Evolutionary conservation across 441 rosid genomes (phyloP).

Genomic region (Bruguiera hainesii): DNA sequence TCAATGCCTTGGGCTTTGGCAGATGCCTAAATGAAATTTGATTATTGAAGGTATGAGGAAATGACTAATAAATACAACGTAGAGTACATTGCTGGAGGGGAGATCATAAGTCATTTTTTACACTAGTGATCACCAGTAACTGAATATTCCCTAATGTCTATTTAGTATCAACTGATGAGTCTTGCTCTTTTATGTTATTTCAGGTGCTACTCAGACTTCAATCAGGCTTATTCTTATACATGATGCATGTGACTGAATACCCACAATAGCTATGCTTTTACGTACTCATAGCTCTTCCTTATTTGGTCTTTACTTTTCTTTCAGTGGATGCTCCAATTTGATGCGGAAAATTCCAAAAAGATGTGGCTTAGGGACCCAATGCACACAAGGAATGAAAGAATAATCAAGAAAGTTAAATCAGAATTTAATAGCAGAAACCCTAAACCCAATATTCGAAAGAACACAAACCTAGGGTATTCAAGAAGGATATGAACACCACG

Average conservation of each 20-base stretch:
- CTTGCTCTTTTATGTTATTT: conserved; percentile 6
- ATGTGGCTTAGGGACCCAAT: too few relatives aligned
- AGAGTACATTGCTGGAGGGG: conserved; percentile 97
- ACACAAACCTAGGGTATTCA: too few relatives aligned
- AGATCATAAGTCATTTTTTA: background rate
- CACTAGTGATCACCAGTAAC: too few relatives aligned
- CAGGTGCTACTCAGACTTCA: conserved; percentile 77
- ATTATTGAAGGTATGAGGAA: conserved; percentile 67
- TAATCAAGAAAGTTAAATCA: too few relatives aligned
- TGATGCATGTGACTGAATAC: background rate
- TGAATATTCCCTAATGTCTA: background rate
- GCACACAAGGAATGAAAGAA: too few relatives aligned
- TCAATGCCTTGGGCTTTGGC: too few relatives aligned
- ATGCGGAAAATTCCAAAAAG: too few relatives aligned
- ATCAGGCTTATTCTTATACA: conserved; percentile 49
- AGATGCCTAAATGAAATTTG: too few relatives aligned
- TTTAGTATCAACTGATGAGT: conserved; percentile 9
- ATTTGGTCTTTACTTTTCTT: conserved; percentile 7
- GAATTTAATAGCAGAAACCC: too few relatives aligned
- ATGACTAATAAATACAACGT: conserved; percentile 53
- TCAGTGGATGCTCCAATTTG: conserved; percentile 93
- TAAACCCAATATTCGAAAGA: too few relatives aligned
- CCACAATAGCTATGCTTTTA: background rate
- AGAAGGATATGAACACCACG: too few relatives aligned
- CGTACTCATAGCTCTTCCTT: too few relatives aligned